phyloP scores from a whole-genome alignment of 371 early-diverging fungal genomes.

The Quaeritorhiza haematococci region DNA sequence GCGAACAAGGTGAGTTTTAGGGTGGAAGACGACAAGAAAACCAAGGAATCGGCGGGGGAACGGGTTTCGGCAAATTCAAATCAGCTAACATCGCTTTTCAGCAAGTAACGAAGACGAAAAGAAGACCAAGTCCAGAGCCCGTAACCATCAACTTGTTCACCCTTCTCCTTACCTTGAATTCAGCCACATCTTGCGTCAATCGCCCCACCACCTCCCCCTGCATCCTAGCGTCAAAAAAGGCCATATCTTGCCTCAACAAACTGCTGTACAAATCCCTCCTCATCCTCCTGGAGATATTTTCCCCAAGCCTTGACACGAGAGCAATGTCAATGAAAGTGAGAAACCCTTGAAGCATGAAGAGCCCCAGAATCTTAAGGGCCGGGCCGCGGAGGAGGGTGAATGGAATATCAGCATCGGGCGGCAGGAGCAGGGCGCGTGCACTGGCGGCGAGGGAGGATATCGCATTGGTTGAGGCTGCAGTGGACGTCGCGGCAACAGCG shows the following conservation, averaged over 20 bases:
- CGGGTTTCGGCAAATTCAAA: background rate
- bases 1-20: too few species aligned
- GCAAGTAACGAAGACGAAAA: too few species aligned
- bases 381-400: conserved; percentile 11
- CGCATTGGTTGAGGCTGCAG: background rate
- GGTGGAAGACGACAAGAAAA: conserved; percentile 13
- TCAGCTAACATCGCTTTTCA: too few species aligned
- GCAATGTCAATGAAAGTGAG: conserved; percentile 70
- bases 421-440: too few species aligned
- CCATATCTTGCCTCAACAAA: conserved; percentile 63
- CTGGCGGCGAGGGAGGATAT: too few species aligned
- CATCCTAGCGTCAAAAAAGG: conserved; percentile 62
- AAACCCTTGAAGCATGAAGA: conserved; percentile 54
- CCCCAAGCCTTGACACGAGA: conserved; percentile 68
- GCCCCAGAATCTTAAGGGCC: conserved; percentile 18
- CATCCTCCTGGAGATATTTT: conserved; percentile 59
- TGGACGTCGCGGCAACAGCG: background rate
- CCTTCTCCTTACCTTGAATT: conserved; percentile 51
- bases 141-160: too few species aligned
- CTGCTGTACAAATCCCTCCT: conserved; percentile 48
- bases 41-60: background rate
- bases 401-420: background rate
- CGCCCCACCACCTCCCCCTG: conserved; percentile 64
- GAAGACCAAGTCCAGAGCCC: too few species aligned
- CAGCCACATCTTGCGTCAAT: conserved; percentile 63